Conservation (phyloP, 2,329 filamentous ascomycete species). For the Penicillium sp. region DNA sequence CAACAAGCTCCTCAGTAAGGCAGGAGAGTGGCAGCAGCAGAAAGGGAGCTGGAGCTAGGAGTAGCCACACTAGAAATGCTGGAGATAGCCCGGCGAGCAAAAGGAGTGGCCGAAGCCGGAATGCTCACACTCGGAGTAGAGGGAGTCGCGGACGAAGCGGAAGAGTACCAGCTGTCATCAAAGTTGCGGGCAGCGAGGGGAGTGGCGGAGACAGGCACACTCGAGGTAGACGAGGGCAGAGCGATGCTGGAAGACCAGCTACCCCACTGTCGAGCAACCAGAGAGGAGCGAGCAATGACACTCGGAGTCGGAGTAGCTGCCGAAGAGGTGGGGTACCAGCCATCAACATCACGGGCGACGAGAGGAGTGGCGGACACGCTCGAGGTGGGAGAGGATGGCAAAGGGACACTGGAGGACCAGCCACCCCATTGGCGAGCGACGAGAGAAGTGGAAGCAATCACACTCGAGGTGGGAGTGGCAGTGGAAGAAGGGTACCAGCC, state of each 20-base stretch:
- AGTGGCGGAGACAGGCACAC: neutral
- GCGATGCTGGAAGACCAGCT: slow-evolving; percentile 5
- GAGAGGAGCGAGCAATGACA: neutral
- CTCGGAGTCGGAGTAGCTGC: neutral
- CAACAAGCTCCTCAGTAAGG: slow-evolving; percentile 15
- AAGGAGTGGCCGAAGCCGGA: slow-evolving; percentile 6
- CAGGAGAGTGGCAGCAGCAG: slow-evolving; percentile 13
- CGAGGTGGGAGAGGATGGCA: slow-evolving; percentile 4
- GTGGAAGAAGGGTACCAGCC: slow-evolving; percentile 15
- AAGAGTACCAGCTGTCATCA: slow-evolving; percentile 2
- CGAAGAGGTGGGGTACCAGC: neutral
- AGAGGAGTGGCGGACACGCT: neutral
- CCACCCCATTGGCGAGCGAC: slow-evolving; percentile 16
- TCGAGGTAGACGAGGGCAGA: neutral
- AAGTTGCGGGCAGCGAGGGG: slow-evolving; percentile 2
- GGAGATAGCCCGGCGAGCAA: slow-evolving; percentile 11
- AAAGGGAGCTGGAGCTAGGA: slow-evolving; percentile 16
- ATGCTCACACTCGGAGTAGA: neutral
- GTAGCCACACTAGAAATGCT: slow-evolving; percentile 10
- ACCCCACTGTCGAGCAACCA: slow-evolving; percentile 7
- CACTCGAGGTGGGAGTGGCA: neutral
- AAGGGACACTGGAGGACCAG: slow-evolving; percentile 5
- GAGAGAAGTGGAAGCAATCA: slow-evolving; percentile 5
- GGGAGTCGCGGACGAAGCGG: neutral
- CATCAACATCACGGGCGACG: neutral